Evolutionary conservation across 1,284 basidiomycete species (phyloP).

Genomic region (Agroathelia rolfsii): DNA sequence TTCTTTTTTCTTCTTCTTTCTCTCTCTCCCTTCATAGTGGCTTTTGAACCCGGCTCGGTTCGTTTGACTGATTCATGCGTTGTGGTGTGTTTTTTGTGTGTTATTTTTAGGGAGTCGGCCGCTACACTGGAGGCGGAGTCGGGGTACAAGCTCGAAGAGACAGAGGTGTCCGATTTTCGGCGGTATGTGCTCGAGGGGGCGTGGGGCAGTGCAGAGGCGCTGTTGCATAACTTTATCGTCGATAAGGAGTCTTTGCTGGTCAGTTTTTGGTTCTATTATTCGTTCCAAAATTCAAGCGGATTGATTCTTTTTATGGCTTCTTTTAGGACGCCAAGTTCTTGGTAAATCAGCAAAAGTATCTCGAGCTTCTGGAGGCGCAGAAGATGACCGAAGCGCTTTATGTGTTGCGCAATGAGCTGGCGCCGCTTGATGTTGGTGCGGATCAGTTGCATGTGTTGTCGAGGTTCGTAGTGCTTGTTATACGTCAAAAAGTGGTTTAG

Average conservation of each 20-base stretch:
- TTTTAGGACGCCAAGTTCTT: constrained; percentile 74
- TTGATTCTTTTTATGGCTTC: constrained; percentile 14
- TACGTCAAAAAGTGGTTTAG: neutral
- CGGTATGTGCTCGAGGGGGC: constrained; percentile 73
- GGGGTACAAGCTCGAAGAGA: constrained; percentile 78
- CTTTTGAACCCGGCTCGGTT: constrained; percentile 4
- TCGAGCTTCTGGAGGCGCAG: constrained; percentile 84
- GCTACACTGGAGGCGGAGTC: constrained; percentile 86
- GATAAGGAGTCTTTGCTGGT: constrained; percentile 62
- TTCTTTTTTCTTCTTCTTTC: constrained; percentile 9
- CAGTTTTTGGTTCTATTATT: constrained; percentile 18
- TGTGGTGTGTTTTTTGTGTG: constrained; percentile 13
- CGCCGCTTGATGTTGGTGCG: constrained; percentile 66
- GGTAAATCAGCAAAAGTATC: constrained; percentile 91
- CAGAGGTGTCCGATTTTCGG: constrained; percentile 75
- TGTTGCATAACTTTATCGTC: constrained; percentile 59
- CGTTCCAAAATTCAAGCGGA: constrained; percentile 7
- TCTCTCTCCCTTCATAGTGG: constrained; percentile 6
- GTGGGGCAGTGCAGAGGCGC: constrained; percentile 77
- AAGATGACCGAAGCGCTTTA: constrained; percentile 78
- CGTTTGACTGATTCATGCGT: constrained; percentile 2
- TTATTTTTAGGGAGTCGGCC: constrained; percentile 66
- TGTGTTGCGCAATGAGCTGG: constrained; percentile 81
- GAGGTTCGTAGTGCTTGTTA: constrained; percentile 39
- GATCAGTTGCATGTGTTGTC: constrained; percentile 79